Percentiles rank a stretch among this genome's conserved stretches.
Conservation (phyloP, 2,329 filamentous ascomycete species). For the Lachnellula subtilissima region DNA sequence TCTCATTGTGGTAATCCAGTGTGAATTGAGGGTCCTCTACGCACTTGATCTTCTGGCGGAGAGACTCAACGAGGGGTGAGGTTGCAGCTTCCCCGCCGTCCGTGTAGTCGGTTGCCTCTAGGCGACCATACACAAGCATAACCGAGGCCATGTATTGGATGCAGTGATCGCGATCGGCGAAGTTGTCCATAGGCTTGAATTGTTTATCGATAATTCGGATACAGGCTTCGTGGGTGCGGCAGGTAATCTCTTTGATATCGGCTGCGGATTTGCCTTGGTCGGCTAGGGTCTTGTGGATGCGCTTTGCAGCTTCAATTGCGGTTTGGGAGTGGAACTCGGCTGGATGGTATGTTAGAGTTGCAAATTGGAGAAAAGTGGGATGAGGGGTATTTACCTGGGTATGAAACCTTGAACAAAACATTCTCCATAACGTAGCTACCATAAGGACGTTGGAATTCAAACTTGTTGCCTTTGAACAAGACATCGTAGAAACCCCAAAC, state of each 20-base stretch:
- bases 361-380: neutral
- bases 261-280: conserved; percentile 82
- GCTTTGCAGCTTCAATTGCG: conserved; percentile 89
- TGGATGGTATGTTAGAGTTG: conserved; percentile 30
- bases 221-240: conserved; percentile 97
- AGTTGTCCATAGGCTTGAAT: conserved; percentile 99
- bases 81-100: conserved; percentile 91
- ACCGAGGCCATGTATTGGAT: conserved; percentile 98
- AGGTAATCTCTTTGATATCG: conserved; percentile 89
- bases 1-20: conserved; percentile 88
- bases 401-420: conserved; percentile 99
- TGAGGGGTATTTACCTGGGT: conserved; percentile 62
- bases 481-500: conserved; percentile 99
- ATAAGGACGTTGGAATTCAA: conserved; percentile 92
- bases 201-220: conserved; percentile 99
- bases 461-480: conserved; percentile 91
- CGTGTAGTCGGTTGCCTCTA: conserved; percentile 88
- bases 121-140: conserved; percentile 92
- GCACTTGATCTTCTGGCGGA: conserved; percentile 90
- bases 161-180: conserved; percentile 98
- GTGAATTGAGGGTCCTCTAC: conserved; percentile 96
- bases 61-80: conserved; percentile 80
- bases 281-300: conserved; percentile 78
- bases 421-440: conserved; percentile 99
- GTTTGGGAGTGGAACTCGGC: conserved; percentile 99